A percentile compares a stretch with the other conserved stretches of the same genome.
Evolutionary conservation across 1,139 yeast species (phyloP).

Genomic region (Arxiozyma bovina): DNA sequence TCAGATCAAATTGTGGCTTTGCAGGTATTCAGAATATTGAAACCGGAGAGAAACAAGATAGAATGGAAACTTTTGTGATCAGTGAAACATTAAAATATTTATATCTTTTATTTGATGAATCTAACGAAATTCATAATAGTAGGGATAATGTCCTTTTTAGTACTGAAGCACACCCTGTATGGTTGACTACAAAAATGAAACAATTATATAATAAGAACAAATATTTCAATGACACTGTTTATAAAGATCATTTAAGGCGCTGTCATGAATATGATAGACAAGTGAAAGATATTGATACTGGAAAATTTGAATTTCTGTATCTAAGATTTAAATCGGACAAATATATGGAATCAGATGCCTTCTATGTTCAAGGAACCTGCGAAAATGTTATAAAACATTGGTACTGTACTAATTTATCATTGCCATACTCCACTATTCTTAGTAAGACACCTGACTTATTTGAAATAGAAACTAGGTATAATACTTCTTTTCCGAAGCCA

Average conservation of each 20-base stretch:
- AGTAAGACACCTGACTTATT: conserved; percentile 37
- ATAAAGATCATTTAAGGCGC: conserved; percentile 12
- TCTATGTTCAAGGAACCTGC: neutral
- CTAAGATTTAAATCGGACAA: neutral
- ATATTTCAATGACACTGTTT: conserved; percentile 16
- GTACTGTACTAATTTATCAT: neutral
- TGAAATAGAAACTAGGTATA: conserved; percentile 35
- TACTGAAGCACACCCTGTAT: conserved; percentile 89
- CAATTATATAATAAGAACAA: conserved; percentile 17
- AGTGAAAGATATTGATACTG: neutral
- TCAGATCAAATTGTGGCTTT: conserved; percentile 65
- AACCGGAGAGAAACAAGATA: conserved; percentile 54
- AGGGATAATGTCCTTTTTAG: conserved; percentile 63
- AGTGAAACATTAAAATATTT: conserved; percentile 81
- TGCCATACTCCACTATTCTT: conserved; percentile 28
- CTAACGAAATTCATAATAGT: conserved; percentile 45
- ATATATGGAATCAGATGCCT: neutral
- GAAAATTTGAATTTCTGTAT: neutral
- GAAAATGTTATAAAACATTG: neutral
- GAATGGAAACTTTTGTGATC: conserved; percentile 88
- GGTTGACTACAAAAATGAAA: conserved; percentile 39
- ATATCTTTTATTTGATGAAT: conserved; percentile 67
- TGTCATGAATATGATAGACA: conserved; percentile 4
- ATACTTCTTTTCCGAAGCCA: conserved; percentile 35
- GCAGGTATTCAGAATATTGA: conserved; percentile 67